Evolutionary conservation across 495 filamentous ascomycete genomes (phyloP).

Genomic region (Aspergillus steynii): DNA sequence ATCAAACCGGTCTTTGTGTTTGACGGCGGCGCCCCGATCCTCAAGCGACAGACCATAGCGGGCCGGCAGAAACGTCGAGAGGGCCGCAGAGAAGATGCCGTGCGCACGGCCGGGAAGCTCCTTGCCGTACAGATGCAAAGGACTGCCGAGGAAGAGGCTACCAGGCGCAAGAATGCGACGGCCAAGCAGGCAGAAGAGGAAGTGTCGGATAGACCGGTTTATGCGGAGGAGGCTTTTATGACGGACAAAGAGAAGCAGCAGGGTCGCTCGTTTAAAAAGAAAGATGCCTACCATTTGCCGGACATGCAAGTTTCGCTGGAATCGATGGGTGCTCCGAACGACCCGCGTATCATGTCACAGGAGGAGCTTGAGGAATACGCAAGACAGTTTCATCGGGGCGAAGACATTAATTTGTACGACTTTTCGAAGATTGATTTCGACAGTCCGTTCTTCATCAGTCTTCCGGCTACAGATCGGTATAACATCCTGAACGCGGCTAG

Average conservation of each 20-base stretch:
- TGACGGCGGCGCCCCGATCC: constrained; percentile 86
- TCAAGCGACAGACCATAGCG: constrained; percentile 89
- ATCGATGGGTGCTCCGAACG: constrained; percentile 84
- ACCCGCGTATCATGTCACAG: constrained; percentile 90
- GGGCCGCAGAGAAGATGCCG: constrained; percentile 89
- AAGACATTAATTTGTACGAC: constrained; percentile 97
- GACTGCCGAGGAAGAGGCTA: constrained; percentile 78
- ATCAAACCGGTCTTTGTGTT: constrained; percentile 98
- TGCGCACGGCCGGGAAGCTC: constrained; percentile 82
- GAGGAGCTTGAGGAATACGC: constrained; percentile 94
- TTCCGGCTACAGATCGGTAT: constrained; percentile 89
- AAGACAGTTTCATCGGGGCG: constrained; percentile 83
- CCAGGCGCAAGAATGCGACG: constrained; percentile 53
- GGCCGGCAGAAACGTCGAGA: constrained; percentile 77
- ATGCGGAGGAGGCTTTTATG: constrained; percentile 87
- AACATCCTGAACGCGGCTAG: constrained; percentile 95
- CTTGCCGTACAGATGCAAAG: constrained; percentile 92
- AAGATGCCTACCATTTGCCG: constrained; percentile 91
- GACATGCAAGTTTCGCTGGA: constrained; percentile 73
- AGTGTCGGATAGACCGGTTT: constrained; percentile 72
- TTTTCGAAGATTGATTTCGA: constrained; percentile 99
- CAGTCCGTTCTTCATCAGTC: constrained; percentile 84
- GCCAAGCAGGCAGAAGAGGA: constrained; percentile 59
- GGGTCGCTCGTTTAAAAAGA: constrained; percentile 79
- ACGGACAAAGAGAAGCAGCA: constrained; percentile 70